These are phyloP conservation scores for Trichophyton simii DNA, from an alignment of 2,329 filamentous ascomycete genomes.

Conservation along the genomic window DNA sequence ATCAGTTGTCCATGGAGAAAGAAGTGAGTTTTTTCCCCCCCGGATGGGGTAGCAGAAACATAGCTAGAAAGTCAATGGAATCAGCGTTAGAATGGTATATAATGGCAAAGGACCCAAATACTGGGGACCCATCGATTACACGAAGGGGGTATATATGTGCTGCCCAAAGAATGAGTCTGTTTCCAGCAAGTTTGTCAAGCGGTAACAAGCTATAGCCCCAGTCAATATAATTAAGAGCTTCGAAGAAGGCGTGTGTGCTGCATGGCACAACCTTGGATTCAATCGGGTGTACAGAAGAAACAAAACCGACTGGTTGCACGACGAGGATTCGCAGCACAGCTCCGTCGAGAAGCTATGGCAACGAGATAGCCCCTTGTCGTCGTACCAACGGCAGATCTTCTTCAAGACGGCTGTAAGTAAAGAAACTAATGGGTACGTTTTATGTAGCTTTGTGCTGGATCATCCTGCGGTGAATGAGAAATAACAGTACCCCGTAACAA, in stretches of 20 bases:
- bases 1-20: not conserved
- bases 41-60: too few species aligned
- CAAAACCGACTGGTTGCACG: not conserved
- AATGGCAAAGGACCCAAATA: not conserved
- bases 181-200: slow-evolving; percentile 4
- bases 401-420: not conserved
- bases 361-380: not conserved
- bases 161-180: not conserved
- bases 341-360: slow-evolving; percentile 4
- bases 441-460: not conserved
- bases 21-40: not conserved
- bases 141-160: not conserved
- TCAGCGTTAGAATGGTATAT: not conserved
- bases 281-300: not conserved
- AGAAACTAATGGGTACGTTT: too few species aligned
- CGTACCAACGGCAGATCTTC: not conserved
- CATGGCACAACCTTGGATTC: not conserved
- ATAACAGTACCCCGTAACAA: not conserved
- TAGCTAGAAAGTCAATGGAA: too few species aligned
- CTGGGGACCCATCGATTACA: not conserved
- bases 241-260: not conserved
- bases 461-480: not conserved
- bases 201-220: not conserved
- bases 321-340: not conserved
- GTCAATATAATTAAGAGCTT: not conserved